These are phyloP conservation scores for Marsdenia floribunda DNA, from an alignment of 257 asterid species.

Conservation along the genomic window DNA sequence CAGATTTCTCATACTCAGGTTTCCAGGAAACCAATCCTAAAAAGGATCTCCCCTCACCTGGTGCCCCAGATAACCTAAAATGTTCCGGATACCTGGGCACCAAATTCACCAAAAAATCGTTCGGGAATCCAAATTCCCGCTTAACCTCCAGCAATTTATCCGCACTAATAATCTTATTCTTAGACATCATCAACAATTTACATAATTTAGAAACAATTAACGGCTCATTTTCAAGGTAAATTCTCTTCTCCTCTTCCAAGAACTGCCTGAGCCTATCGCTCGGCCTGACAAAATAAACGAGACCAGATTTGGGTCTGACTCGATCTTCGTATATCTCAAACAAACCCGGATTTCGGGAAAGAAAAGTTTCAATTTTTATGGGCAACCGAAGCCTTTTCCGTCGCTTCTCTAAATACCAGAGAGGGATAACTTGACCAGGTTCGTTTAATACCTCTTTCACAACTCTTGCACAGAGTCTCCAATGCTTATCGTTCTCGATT, in stretches of 20 bases:
- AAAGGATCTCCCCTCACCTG: slow-evolving; percentile 66
- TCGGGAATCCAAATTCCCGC: slow-evolving; percentile 89
- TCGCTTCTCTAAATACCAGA: slow-evolving; percentile 68
- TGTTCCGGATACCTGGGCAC: slow-evolving; percentile 63
- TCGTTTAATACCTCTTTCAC: slow-evolving; percentile 83
- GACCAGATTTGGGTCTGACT: slow-evolving; percentile 62
- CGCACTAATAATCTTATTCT: slow-evolving; percentile 47
- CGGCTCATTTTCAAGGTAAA: slow-evolving; percentile 47
- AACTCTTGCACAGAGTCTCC: slow-evolving; percentile 72
- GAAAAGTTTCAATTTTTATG: slow-evolving; percentile 36
- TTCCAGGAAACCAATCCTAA: slow-evolving; percentile 59
- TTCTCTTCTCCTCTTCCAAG: slow-evolving; percentile 52
- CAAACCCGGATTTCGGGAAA: slow-evolving; percentile 62
- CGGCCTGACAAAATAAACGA: slow-evolving; percentile 51
- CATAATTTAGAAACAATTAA: slow-evolving; percentile 64
- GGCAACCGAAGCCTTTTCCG: slow-evolving; percentile 67
- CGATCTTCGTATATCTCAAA: slow-evolving; percentile 59
- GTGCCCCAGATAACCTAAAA: slow-evolving; percentile 53
- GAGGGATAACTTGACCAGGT: slow-evolving; percentile 79
- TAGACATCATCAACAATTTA: slow-evolving; percentile 81
- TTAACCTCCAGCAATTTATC: slow-evolving; percentile 77
- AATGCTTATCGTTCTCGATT: slow-evolving; percentile 72
- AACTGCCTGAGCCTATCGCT: slow-evolving; percentile 49
- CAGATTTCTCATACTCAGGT: slow-evolving; percentile 49
- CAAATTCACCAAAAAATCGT: slow-evolving; percentile 63